Evolutionary conservation across 805 yeast genomes (phyloP).

Genomic region (Candida jianshihensis): DNA sequence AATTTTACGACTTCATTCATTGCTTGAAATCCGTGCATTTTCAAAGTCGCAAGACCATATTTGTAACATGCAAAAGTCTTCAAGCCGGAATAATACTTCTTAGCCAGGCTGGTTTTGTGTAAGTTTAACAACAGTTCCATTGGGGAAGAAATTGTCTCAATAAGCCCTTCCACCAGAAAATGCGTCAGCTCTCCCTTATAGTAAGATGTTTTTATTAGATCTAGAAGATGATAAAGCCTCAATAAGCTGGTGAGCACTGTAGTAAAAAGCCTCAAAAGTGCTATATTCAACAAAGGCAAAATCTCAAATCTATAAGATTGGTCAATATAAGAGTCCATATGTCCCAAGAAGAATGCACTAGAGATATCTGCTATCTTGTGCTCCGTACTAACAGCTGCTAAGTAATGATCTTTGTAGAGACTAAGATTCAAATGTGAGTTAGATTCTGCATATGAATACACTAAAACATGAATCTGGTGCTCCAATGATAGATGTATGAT

Average conservation of each 20-base stretch:
- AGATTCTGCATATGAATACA: neutral
- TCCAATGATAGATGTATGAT: neutral
- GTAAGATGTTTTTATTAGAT: neutral
- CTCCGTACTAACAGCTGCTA: neutral
- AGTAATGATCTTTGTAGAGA: neutral
- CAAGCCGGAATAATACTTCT: constrained; percentile 9
- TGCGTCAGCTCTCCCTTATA: neutral
- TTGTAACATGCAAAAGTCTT: constrained; percentile 7
- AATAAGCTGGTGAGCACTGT: neutral
- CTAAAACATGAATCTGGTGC: neutral
- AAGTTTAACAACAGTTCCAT: neutral
- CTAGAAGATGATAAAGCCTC: neutral
- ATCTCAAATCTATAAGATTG: neutral
- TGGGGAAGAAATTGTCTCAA: neutral
- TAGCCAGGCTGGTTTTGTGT: constrained; percentile 5
- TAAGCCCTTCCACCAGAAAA: neutral
- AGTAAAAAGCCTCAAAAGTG: neutral
- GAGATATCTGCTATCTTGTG: neutral
- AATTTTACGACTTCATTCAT: constrained; percentile 14
- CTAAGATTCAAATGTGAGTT: neutral
- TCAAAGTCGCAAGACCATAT: constrained; percentile 5
- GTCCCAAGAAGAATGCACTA: neutral
- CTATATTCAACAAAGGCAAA: neutral
- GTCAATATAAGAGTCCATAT: neutral
- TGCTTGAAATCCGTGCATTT: constrained; percentile 8